Conservation (phyloP, 2,329 filamentous ascomycete species). For the Gliomastix tumulicola region DNA sequence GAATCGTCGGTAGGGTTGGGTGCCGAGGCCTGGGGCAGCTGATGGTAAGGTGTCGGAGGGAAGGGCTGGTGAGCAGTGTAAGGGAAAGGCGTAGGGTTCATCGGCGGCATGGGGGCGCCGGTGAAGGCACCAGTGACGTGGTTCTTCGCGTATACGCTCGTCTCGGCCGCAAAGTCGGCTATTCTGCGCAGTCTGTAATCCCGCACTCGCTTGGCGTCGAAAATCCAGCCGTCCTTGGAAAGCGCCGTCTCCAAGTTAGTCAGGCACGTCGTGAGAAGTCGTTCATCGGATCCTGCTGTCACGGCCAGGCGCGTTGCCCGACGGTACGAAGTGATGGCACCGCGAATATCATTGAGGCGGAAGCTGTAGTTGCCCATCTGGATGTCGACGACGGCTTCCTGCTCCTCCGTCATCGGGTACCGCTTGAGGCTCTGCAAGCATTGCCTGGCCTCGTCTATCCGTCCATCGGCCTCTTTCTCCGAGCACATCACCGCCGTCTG, state of each 20-base stretch:
- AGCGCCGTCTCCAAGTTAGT: constrained; percentile 22
- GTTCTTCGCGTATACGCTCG: constrained; percentile 5
- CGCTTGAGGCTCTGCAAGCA: constrained; percentile 17
- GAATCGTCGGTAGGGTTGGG: neutral
- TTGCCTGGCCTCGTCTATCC: constrained; percentile 18
- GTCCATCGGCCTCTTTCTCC: constrained; percentile 18
- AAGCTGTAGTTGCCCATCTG: constrained; percentile 23
- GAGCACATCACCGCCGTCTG: constrained; percentile 20
- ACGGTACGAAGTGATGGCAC: constrained; percentile 19
- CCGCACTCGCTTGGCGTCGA: constrained; percentile 16
- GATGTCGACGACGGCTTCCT: constrained; percentile 20
- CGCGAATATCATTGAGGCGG: constrained; percentile 15
- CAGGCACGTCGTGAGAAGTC: constrained; percentile 20
- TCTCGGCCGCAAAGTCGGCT: constrained; percentile 18
- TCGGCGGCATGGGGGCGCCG: neutral
- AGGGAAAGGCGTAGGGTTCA: no score
- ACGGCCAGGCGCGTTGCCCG: constrained; percentile 18
- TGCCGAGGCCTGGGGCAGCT: neutral
- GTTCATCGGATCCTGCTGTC: constrained; percentile 18
- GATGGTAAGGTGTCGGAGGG: no score
- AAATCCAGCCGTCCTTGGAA: constrained; percentile 11
- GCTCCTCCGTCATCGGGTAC: constrained; percentile 19
- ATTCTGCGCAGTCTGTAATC: constrained; percentile 18
- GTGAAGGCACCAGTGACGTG: neutral
- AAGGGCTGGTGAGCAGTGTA: no score